phyloP scores from a whole-genome alignment of 164 flowering plant genomes.

The Vitis amurensis region DNA sequence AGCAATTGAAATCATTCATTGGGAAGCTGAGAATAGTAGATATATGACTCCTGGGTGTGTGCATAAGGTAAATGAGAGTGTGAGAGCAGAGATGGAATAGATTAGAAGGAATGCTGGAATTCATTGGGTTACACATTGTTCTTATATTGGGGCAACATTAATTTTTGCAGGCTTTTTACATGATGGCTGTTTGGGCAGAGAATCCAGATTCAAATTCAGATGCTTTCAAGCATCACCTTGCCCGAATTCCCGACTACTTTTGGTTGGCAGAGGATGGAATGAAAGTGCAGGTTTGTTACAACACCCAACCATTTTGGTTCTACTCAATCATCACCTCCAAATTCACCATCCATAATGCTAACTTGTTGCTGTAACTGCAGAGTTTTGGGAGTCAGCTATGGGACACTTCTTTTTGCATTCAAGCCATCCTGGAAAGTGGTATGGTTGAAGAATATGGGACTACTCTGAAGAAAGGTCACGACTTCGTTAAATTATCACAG shows the following conservation, averaged over 20 bases:
- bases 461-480: constrained; percentile 36
- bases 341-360: not conserved
- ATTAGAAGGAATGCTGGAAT: too few relatives aligned
- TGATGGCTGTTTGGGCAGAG: constrained; percentile 62
- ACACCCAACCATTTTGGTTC: too few relatives aligned
- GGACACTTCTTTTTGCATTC: constrained; percentile 36
- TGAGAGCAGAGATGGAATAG: too few relatives aligned
- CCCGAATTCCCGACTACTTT: constrained; percentile 45
- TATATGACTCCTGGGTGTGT: too few relatives aligned
- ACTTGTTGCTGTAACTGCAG: constrained; percentile 31
- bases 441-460: constrained; percentile 27
- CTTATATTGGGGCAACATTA: too few relatives aligned
- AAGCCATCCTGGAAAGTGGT: constrained; percentile 35
- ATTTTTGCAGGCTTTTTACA: constrained; percentile 30
- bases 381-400: constrained; percentile 43
- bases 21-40: too few relatives aligned
- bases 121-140: too few relatives aligned
- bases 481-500: constrained; percentile 39
- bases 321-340: not conserved
- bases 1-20: too few relatives aligned
- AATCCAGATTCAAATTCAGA: constrained; percentile 36
- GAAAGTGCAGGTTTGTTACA: constrained; percentile 35
- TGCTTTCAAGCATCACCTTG: constrained; percentile 45
- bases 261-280: constrained; percentile 63
- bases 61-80: too few relatives aligned